Percentiles rank a stretch among this genome's conserved stretches.
These are phyloP conservation scores for Rhodotorula paludigena DNA, from an alignment of 768 basidiomycete genomes.

Conservation along the genomic window DNA sequence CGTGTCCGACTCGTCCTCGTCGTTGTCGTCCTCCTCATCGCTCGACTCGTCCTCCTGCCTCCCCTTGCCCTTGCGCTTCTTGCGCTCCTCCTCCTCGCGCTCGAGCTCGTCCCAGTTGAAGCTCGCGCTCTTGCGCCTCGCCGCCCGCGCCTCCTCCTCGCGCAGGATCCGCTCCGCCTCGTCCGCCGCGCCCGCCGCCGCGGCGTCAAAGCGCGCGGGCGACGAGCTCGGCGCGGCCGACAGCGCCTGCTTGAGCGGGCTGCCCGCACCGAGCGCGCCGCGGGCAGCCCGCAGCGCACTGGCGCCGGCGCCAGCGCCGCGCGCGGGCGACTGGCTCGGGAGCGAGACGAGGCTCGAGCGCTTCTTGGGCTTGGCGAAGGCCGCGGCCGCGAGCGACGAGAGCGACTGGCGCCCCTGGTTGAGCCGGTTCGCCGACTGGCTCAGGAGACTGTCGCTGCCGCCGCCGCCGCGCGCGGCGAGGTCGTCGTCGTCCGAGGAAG, in stretches of 20 bases:
- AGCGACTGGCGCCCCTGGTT: not conserved
- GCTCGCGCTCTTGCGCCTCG: not conserved
- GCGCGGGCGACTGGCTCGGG: not conserved
- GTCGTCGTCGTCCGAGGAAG: conserved; percentile 3
- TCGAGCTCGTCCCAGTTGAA: conserved; percentile 21
- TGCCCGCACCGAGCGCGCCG: not conserved
- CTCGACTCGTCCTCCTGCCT: not conserved
- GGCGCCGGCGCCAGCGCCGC: not conserved
- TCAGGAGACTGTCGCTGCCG: not conserved
- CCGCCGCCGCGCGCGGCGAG: not conserved
- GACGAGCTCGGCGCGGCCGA: conserved; percentile 3
- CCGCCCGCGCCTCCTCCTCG: conserved; percentile 9
- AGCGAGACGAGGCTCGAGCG: conserved; percentile 2
- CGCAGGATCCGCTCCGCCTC: conserved; percentile 19
- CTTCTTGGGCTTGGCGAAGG: conserved; percentile 22
- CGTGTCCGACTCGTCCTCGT: not conserved
- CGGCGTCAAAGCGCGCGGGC: not conserved
- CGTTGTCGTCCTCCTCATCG: not conserved
- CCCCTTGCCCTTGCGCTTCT: conserved; percentile 8
- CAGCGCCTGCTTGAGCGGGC: conserved; percentile 16
- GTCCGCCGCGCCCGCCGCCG: not conserved
- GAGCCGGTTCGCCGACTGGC: not conserved
- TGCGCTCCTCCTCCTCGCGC: conserved; percentile 28
- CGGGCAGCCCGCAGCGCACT: no score
- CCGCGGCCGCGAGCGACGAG: conserved; percentile 12